These are phyloP conservation scores for Candida orba DNA, from an alignment of 805 yeast species.

Conservation along the genomic window DNA sequence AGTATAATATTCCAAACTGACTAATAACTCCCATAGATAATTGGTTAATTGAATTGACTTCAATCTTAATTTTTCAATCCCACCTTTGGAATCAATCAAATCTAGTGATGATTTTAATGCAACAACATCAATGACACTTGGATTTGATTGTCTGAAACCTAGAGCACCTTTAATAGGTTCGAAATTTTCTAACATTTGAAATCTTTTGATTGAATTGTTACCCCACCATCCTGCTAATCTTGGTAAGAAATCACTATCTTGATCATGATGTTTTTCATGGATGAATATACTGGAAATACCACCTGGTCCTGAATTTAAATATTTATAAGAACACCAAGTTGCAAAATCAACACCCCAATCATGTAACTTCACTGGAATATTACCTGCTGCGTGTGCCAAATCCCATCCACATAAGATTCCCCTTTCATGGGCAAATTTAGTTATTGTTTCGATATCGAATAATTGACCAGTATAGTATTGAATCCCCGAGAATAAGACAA, in stretches of 20 bases:
- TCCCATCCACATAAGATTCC: conserved; percentile 83
- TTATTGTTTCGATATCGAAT: conserved; percentile 69
- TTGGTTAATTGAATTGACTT: conserved; percentile 54
- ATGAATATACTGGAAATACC: conserved; percentile 83
- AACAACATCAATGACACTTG: conserved; percentile 80
- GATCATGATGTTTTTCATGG: conserved; percentile 40
- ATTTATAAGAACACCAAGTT: conserved; percentile 90
- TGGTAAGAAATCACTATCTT: conserved; percentile 36
- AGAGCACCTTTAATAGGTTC: conserved; percentile 81
- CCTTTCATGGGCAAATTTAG: conserved; percentile 46
- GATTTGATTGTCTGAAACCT: conserved; percentile 86
- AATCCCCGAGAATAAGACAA: conserved; percentile 78
- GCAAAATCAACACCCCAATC: conserved; percentile 94
- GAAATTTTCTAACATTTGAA: conserved; percentile 71
- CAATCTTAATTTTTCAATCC: conserved; percentile 47
- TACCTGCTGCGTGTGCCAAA: conserved; percentile 91
- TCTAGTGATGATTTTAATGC: conserved; percentile 62
- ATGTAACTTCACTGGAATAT: conserved; percentile 68
- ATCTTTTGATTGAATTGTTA: conserved; percentile 60
- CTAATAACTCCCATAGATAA: conserved; percentile 44
- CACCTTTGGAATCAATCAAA: conserved; percentile 53
- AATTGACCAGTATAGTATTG: conserved; percentile 90
- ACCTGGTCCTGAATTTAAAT: conserved; percentile 90
- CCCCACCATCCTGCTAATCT: conserved; percentile 99
- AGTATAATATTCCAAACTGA: conserved; percentile 40